A percentile compares a stretch with the other conserved stretches of the same genome.
phyloP scores from a whole-genome alignment of 768 basidiomycete species.

The Mycena metata region DNA sequence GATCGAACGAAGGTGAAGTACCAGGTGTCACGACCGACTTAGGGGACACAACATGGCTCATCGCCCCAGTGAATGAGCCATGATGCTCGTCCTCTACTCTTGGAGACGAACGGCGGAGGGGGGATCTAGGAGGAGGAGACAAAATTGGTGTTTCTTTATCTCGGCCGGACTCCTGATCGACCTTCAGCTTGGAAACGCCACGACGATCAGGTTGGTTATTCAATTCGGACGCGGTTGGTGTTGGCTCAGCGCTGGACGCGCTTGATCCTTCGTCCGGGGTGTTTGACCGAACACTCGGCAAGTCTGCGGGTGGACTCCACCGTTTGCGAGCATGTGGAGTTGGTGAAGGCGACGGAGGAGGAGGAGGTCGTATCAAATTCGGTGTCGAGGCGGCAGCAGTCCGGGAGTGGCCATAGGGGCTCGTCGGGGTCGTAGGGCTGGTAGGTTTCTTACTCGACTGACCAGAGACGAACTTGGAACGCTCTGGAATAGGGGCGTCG shows the following conservation, averaged over 20 bases:
- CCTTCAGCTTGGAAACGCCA: slow-evolving; percentile 20
- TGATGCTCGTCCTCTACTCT: slow-evolving; percentile 48
- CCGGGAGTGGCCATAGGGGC: slow-evolving; percentile 56
- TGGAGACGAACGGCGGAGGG: slow-evolving; percentile 58
- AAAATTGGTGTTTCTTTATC: slow-evolving; percentile 44
- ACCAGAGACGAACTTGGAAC: slow-evolving; percentile 61
- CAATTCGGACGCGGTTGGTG: slow-evolving; percentile 30
- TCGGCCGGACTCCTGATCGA: slow-evolving; percentile 18
- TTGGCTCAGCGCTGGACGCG: slow-evolving; percentile 33
- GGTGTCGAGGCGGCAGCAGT: slow-evolving; percentile 73
- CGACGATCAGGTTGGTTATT: slow-evolving; percentile 37
- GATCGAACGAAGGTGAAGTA: slow-evolving; percentile 48
- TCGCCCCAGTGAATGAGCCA: slow-evolving; percentile 45
- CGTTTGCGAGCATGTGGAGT: slow-evolving; percentile 56
- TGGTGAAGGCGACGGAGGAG: slow-evolving; percentile 56
- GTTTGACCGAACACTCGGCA: slow-evolving; percentile 68
- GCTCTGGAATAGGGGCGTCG: slow-evolving; percentile 64
- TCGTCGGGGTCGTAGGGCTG: slow-evolving; percentile 37
- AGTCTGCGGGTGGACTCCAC: slow-evolving; percentile 63
- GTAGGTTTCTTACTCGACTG: slow-evolving; percentile 47
- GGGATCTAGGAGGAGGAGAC: slow-evolving; percentile 61
- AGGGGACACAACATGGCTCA: slow-evolving; percentile 32
- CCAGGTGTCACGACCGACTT: slow-evolving; percentile 51
- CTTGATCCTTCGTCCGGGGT: slow-evolving; percentile 65
- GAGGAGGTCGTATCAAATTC: slow-evolving; percentile 55